Base-by-base conservation (phyloP, 1,284 basidiomycete species). In the Ganoderma boninense region DNA sequence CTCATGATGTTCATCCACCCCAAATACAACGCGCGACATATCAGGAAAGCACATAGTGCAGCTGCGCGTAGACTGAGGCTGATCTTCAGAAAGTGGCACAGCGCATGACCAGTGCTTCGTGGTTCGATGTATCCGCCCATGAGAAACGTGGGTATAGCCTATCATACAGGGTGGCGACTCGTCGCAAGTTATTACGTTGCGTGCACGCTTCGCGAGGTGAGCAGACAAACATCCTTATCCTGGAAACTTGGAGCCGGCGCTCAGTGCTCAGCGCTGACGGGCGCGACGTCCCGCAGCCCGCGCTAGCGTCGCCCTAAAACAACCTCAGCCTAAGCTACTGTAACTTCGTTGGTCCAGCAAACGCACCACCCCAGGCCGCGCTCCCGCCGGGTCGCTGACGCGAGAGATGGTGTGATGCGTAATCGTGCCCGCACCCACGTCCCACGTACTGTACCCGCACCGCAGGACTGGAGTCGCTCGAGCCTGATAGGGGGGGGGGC, bases 351-450 rank as follows among this genome's bases (percentile, higher is more conserved):
- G 20, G 56, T 11, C 10, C 18, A 40, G 35, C 35, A n/a, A 20
- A 59, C 35, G 57, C 35, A 11, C 35, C 57, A 40, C 32, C 16
- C 54, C 32, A 14, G 29, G 13, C 32, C 16, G 35, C 35, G 4
- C 35, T 35, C 35, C 35, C 35, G 35, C 35, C 35, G 35, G 10
- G 18, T 40, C 3, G 57, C 57, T 59, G 57, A 40, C 35, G 20
- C 16, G 57, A 59, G 38, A 32, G 57, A 59, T 59, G 57, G 35
- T 35, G 35, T 59, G 57, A 59, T 59, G 57, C 57, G 57, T 59
- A 35, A 35, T 38, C 29, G 57, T 56, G 54, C 16, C 7, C 26
- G 29, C 32, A 32, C 14, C 16, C 43, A 35, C 20, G 56, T 29
- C n/a, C n/a, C n/a, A n/a, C n/a, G n/a, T n/a, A n/a, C n/a, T n/a